A percentile compares a stretch with the other conserved stretches of the same genome.
These are phyloP conservation scores for Candida wancherniae DNA, from an alignment of 805 yeast species.

Conservation along the genomic window DNA sequence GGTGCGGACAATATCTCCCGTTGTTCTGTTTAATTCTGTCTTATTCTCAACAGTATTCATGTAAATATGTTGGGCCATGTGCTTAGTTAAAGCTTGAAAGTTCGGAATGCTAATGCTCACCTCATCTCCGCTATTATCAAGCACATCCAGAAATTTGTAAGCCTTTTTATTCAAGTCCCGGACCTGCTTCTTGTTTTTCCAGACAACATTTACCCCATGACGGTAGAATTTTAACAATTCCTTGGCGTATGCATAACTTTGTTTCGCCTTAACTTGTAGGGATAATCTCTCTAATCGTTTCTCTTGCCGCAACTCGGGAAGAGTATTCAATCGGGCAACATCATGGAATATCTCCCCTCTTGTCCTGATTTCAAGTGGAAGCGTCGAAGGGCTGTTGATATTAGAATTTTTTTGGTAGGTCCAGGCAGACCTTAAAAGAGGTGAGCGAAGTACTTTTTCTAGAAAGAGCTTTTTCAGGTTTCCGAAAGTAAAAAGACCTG, in stretches of 20 bases:
- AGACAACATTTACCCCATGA: constrained; percentile 52
- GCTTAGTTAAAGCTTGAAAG: constrained; percentile 31
- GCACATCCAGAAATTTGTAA: constrained; percentile 17
- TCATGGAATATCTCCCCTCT: constrained; percentile 24
- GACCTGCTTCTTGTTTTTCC: constrained; percentile 35
- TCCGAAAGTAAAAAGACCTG: constrained; percentile 4
- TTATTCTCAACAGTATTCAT: constrained; percentile 34
- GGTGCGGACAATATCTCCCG: constrained; percentile 19
- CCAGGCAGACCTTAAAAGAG: constrained; percentile 11
- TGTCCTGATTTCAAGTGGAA: constrained; percentile 27
- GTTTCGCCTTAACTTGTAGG: constrained; percentile 26
- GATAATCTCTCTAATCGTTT: constrained; percentile 15
- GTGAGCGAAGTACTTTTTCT: constrained; percentile 3
- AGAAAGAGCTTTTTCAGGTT: constrained; percentile 7
- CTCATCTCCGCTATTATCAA: constrained; percentile 22
- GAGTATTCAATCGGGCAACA: constrained; percentile 19
- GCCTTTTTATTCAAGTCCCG: constrained; percentile 15
- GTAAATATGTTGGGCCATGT: constrained; percentile 33
- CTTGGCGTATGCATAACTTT: constrained; percentile 43
- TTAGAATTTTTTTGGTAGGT: constrained; percentile 1
- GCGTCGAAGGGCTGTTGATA: constrained; percentile 21
- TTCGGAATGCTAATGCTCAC: constrained; percentile 26
- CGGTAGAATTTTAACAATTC: constrained; percentile 49
- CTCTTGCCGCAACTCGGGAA: too few species aligned
- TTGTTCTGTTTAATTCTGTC: constrained; percentile 16